Base-by-base conservation (phyloP, 164 flowering plant species). In the Liriodendron chinense region DNA sequence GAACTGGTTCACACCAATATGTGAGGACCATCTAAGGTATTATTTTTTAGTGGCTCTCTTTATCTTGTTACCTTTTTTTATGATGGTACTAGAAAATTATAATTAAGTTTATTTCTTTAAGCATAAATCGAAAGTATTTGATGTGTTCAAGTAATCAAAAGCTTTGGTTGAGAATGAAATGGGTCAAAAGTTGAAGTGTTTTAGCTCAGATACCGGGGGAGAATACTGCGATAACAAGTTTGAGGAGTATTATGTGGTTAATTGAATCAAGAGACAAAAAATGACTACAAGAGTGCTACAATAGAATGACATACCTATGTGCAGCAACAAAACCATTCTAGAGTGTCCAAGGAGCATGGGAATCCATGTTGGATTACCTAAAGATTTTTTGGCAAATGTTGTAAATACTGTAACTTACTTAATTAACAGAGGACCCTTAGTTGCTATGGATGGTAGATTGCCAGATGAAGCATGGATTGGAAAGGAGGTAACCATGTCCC, bases 1-100 rank as follows among this genome's bases (percentile, higher is more conserved):
- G 61, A 65, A 23, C 1, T 73, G 61, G 76, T 73, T 9, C 69
- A 73, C 21, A 72, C 57, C 34, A 68, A 63, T 3, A 26, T 72
- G 7, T 59, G 75, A 28, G 57, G 56, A 61, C 76, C 69, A 21
- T 1, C 9, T 24, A 8, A 72, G 66, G 23, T 61, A 28, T 14
- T 66, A 3, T 72, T 67, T 28, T 48, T 72, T 20, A 18, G 21
- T 20, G 9, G 66, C 7, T 26, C 49, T 18, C 13, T 25, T 14
- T 72, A 20, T 34, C 59, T 25, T 61, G 26, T 72, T 59, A 66
- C 78, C 12, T 72, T 72, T 72, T n/a, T 72, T 28, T 18, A 72
- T 72, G 68, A 72, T 21, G 68, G 49, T 18, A 57, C 26, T 10
- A 16, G 20, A 13, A 70, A 49, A 22, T 2, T 70, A 9, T 70